These are phyloP conservation scores for Diaporthe vaccinii DNA, from an alignment of 2,329 filamentous ascomycete species.

Conservation along the genomic window DNA sequence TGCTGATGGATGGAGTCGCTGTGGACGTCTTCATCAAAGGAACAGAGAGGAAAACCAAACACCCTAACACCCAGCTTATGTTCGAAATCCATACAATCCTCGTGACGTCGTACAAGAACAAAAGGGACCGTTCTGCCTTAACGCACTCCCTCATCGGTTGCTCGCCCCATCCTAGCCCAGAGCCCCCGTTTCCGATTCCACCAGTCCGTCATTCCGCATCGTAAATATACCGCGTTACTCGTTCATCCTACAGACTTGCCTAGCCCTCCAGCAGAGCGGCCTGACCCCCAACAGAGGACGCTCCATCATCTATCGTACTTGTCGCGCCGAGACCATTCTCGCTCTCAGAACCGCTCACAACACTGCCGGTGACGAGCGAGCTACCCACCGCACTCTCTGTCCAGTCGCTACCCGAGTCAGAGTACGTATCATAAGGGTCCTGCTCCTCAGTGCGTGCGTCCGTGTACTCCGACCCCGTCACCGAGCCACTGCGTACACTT, in stretches of 20 bases:
- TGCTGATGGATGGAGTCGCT: background rate
- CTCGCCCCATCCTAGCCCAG: background rate
- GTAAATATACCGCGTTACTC: background rate
- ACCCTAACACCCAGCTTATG: conserved; percentile 33
- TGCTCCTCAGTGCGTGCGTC: conserved; percentile 37
- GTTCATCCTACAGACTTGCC: background rate
- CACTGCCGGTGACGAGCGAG: conserved; percentile 42
- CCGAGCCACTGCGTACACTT: conserved; percentile 48
- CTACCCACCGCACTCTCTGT: conserved; percentile 58
- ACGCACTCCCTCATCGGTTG: background rate
- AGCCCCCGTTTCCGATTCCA: background rate
- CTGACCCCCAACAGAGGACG: conserved; percentile 40
- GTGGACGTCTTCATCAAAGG: background rate
- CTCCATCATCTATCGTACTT: conserved; percentile 32
- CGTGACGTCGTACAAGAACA: conserved; percentile 29
- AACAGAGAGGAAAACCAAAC: conserved; percentile 3
- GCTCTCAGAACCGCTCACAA: conserved; percentile 41
- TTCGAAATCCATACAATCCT: conserved; percentile 16
- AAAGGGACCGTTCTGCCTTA: background rate
- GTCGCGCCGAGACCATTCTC: conserved; percentile 31
- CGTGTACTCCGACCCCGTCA: conserved; percentile 37
- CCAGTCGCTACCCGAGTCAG: conserved; percentile 61
- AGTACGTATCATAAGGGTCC: conserved; percentile 47
- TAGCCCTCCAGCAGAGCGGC: conserved; percentile 43
- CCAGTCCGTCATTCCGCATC: background rate